Percentiles rank a stretch among this genome's conserved stretches.
Conservation (phyloP, 1,284 basidiomycete genomes). For the Cryptococcus amylolentus region DNA sequence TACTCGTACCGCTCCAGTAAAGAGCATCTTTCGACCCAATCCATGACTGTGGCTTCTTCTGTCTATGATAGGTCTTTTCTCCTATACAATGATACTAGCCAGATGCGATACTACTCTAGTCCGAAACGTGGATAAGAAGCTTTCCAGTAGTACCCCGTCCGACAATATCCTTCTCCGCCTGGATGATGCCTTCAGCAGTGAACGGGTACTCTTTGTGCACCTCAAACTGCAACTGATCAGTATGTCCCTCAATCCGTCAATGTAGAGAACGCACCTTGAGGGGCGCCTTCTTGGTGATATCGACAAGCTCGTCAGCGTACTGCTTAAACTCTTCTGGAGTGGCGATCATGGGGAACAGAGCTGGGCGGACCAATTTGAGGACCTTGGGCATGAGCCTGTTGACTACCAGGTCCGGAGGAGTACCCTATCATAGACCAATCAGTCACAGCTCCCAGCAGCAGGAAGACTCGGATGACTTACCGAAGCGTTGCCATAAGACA, state of each 20-base stretch:
- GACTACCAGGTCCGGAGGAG: constrained; percentile 59
- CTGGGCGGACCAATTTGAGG: constrained; percentile 70
- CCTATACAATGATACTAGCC: too few relatives aligned
- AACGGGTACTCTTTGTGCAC: constrained; percentile 79
- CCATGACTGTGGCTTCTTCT: too few relatives aligned
- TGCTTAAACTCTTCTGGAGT: constrained; percentile 67
- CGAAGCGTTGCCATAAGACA: constrained; percentile 89
- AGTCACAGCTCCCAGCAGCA: neutral
- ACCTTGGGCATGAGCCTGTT: constrained; percentile 79
- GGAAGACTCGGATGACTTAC: constrained; percentile 47
- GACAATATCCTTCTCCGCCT: constrained; percentile 75
- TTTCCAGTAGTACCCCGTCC: constrained; percentile 79
- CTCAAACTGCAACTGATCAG: constrained; percentile 49
- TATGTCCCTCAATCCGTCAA: neutral
- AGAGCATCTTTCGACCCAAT: too few relatives aligned
- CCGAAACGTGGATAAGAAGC: constrained; percentile 64
- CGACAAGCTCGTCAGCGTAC: constrained; percentile 67
- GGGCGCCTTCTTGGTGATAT: constrained; percentile 59
- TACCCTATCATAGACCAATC: constrained; percentile 9
- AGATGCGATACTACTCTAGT: neutral
- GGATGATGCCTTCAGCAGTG: constrained; percentile 69
- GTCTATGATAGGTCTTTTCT: too few relatives aligned
- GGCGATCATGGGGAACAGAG: constrained; percentile 59
- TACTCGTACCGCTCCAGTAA: too few relatives aligned
- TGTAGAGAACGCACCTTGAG: constrained; percentile 55